phyloP scores from a whole-genome alignment of 331 rosid genomes.

The Cydonia oblonga region DNA sequence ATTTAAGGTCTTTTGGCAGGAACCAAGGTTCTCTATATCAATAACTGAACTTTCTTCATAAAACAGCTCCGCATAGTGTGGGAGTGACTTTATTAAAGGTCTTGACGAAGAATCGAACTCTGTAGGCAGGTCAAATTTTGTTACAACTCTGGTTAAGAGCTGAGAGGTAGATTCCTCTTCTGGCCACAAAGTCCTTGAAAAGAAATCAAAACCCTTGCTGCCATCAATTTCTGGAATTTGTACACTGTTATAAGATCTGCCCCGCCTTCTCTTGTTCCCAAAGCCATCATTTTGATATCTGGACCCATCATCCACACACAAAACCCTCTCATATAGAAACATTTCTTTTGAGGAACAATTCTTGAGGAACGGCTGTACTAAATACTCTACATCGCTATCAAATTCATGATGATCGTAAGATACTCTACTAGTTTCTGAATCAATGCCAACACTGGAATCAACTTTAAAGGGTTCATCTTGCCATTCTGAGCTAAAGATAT shows the following conservation, averaged over 20 bases:
- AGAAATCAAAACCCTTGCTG: slow-evolving; percentile 12
- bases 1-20: slow-evolving; percentile 20
- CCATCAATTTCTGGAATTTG: slow-evolving; percentile 11
- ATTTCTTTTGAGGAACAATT: slow-evolving; percentile 42
- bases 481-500: slow-evolving; percentile 28
- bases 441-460: slow-evolving; percentile 17
- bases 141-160: slow-evolving; percentile 21
- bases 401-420: slow-evolving; percentile 22
- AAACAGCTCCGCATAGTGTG: slow-evolving; percentile 9
- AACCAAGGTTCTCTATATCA: slow-evolving; percentile 18
- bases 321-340: slow-evolving; percentile 29
- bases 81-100: slow-evolving; percentile 14
- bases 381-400: slow-evolving; percentile 18
- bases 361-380: slow-evolving; percentile 44
- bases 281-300: slow-evolving; percentile 30
- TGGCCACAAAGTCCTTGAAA: slow-evolving; percentile 2
- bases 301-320: slow-evolving; percentile 25
- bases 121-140: slow-evolving; percentile 17
- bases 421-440: slow-evolving; percentile 23
- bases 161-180: slow-evolving; percentile 14
- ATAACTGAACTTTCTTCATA: slow-evolving; percentile 25
- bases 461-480: slow-evolving; percentile 29
- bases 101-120: slow-evolving; percentile 26
- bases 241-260: slow-evolving; percentile 7
- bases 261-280: slow-evolving; percentile 24